Evolutionary conservation across 805 yeast genomes (phyloP), one percentile per base, ranked within the genome.

Genomic region (Tetrapisispora phaffii): DNA sequence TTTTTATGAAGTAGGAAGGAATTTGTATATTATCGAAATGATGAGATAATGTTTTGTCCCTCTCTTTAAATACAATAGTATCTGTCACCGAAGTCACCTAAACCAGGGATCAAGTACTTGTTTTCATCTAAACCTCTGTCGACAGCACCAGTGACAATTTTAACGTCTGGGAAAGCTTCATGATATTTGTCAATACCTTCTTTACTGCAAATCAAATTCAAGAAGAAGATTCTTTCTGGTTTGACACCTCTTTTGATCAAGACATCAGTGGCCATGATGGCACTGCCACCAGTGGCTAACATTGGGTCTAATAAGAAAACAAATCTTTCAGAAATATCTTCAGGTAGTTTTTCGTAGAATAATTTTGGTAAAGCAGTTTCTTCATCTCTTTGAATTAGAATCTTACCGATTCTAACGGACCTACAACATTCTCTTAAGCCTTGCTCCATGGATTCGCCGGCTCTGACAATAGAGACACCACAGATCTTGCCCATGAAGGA

Each of bases 401-500:
- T 90, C 72, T 93, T 93, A 44, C 99, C 99, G 49, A 93, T 85
- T 60, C 97, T 76, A 33, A 93, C 98, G 10, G 95, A 83, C 53
- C 98, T 77, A 65, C 97, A 88, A 67, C 98, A 90, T 64, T 90
- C 97, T 65, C 99, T 79, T 52, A 93, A 72, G 29, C 97, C 98
- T 73, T 87, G 95, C 67, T 93, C 99, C 99, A 93, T 93, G 37
- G 95, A 83, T 67, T 93, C 99, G 53, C 99, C 99, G 5, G 99
- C 99, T 63, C 99, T 77, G 57, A 93, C 94, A 61, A 93, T 93
- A 16, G 96, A 87, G 32, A 93, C 99, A 53, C 99, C 99, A 64
- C 97, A 90, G 49, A 93, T 93, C 66, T 86, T 88, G 37, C 98
- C 97, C 58, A 78, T 69, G 64, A 90, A 90, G 48, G 74, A 72